Evolutionary conservation across 139 green algal genomes (phyloP).

Genomic region (Coelastrella sp.): DNA sequence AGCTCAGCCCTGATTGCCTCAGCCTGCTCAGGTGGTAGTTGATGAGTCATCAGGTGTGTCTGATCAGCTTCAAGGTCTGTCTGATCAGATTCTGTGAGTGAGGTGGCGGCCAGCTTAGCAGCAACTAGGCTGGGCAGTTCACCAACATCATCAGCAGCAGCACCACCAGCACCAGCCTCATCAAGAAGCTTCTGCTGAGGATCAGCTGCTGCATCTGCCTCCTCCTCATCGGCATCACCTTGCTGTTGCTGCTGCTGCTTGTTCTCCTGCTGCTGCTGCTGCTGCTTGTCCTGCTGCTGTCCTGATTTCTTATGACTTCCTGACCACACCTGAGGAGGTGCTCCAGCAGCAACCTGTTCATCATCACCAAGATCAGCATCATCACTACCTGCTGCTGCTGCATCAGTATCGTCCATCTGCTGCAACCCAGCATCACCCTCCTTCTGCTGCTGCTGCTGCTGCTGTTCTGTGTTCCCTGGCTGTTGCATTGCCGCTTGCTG

Average conservation of each 20-base stretch:
- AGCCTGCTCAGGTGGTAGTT: conserved; percentile 47
- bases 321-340: conserved; percentile 36
- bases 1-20: conserved; percentile 67
- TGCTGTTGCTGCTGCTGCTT: background rate
- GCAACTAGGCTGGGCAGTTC: conserved; percentile 24
- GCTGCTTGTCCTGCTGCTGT: conserved; percentile 38
- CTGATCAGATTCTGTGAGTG: conserved; percentile 42
- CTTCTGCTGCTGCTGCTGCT: conserved; percentile 44
- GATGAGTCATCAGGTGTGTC: conserved; percentile 39
- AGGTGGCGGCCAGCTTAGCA: conserved; percentile 43
- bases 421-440: conserved; percentile 15
- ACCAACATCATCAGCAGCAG: conserved; percentile 20
- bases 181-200: conserved; percentile 12
- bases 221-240: too few relatives aligned
- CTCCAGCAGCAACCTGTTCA: conserved; percentile 32
- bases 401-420: conserved; percentile 22
- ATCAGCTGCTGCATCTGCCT: conserved; percentile 13
- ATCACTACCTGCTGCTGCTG: conserved; percentile 37
- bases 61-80: conserved; percentile 48
- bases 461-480: conserved; percentile 27
- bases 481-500: conserved; percentile 5
- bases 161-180: conserved; percentile 12
- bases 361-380: conserved; percentile 48
- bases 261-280: conserved; percentile 33
- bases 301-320: conserved; percentile 45